Evolutionary conservation across 1,284 basidiomycete species (phyloP).

Genomic region (Ceratobasidium sp.): DNA sequence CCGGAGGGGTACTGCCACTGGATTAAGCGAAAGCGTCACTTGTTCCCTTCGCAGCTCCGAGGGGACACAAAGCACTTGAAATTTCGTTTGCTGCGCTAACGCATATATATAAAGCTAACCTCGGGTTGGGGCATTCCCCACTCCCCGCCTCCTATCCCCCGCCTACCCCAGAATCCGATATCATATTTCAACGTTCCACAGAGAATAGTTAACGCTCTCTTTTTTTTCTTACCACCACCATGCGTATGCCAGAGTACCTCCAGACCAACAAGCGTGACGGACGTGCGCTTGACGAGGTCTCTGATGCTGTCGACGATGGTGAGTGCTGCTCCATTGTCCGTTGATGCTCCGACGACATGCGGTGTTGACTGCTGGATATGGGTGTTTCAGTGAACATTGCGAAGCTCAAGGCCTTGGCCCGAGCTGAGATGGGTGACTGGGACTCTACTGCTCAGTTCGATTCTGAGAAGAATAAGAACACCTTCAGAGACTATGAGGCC

Average conservation of each 20-base stretch:
- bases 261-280: constrained; percentile 51
- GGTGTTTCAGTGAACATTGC: constrained; percentile 54
- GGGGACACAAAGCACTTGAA: not conserved
- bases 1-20: constrained; percentile 35
- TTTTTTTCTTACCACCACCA: constrained; percentile 14
- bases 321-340: constrained; percentile 49
- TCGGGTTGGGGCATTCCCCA: constrained; percentile 24
- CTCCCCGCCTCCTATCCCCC: constrained; percentile 26
- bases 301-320: constrained; percentile 83
- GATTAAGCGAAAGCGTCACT: constrained; percentile 4
- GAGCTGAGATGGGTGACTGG: constrained; percentile 58
- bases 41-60: constrained; percentile 26
- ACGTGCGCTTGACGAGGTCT: constrained; percentile 71
- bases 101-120: constrained; percentile 34
- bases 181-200: constrained; percentile 18
- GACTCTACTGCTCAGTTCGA: constrained; percentile 77
- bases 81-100: not conserved
- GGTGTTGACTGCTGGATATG: constrained; percentile 11
- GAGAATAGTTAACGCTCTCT: constrained; percentile 2
- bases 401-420: constrained; percentile 52
- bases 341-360: constrained; percentile 12
- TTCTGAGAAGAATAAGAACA: constrained; percentile 78
- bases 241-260: constrained; percentile 44
- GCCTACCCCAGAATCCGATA: constrained; percentile 27
- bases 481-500: constrained; percentile 61